Evolutionary conservation across 1,139 yeast genomes (phyloP).

Genomic region (Yarrowia galli): DNA sequence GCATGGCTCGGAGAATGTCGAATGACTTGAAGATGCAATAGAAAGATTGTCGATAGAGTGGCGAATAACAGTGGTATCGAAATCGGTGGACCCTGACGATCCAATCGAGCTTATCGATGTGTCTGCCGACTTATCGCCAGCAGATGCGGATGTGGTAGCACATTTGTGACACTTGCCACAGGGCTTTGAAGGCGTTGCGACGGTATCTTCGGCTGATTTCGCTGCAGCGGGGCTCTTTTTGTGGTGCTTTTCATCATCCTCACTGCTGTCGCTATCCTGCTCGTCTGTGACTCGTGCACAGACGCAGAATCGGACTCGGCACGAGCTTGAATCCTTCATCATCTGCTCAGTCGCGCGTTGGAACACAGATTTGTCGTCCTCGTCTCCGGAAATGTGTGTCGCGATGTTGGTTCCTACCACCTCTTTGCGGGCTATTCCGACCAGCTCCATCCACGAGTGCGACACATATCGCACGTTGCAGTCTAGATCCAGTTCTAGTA

Average conservation of each 20-base stretch:
- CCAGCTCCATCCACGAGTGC: constrained; percentile 76
- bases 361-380: constrained; percentile 71
- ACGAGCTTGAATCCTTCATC: constrained; percentile 77
- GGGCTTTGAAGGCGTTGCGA: neutral
- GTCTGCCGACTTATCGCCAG: constrained; percentile 12
- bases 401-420: constrained; percentile 68
- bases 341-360: constrained; percentile 72
- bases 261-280: constrained; percentile 41
- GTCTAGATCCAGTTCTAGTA: constrained; percentile 81
- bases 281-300: constrained; percentile 55
- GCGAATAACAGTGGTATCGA: constrained; percentile 24
- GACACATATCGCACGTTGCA: constrained; percentile 79
- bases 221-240: neutral
- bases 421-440: constrained; percentile 62
- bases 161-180: constrained; percentile 24
- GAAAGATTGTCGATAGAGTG: constrained; percentile 22
- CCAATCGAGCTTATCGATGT: constrained; percentile 36
- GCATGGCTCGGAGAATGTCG: constrained; percentile 19
- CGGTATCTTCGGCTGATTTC: constrained; percentile 10
- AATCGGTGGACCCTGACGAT: constrained; percentile 6
- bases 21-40: constrained; percentile 10
- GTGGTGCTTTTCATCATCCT: constrained; percentile 38
- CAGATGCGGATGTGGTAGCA: neutral
- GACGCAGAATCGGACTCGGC: constrained; percentile 74
- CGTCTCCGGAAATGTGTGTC: constrained; percentile 69